These are phyloP conservation scores for Geosmithia putterillii DNA, from an alignment of 2,329 filamentous ascomycete species.

Conservation along the genomic window DNA sequence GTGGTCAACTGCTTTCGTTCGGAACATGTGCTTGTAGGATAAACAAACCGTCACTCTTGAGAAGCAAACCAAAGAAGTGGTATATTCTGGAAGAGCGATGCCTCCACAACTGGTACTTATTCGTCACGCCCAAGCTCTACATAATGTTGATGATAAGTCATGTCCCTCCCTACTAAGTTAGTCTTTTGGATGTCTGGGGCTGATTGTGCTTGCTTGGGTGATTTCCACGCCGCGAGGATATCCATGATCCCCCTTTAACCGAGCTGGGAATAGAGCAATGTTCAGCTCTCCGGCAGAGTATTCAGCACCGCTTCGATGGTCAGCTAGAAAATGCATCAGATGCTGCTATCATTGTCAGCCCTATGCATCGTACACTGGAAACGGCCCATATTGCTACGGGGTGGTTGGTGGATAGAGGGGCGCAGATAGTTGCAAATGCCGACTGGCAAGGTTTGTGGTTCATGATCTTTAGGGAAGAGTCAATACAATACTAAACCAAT, in stretches of 20 bases:
- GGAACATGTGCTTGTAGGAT: too few species aligned
- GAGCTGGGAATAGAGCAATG: conserved; percentile 37
- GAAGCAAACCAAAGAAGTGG: too few species aligned
- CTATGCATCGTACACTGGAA: conserved; percentile 54
- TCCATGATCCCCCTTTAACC: conserved; percentile 39
- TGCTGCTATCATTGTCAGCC: conserved; percentile 45
- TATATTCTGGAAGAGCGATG: too few species aligned
- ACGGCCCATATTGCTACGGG: conserved; percentile 46
- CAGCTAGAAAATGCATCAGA: conserved; percentile 14
- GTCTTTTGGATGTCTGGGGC: too few species aligned
- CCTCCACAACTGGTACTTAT: conserved; percentile 61
- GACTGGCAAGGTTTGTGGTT: conserved; percentile 48
- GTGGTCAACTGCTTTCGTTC: too few species aligned
- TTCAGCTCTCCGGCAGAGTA: conserved; percentile 24
- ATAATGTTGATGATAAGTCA: conserved; percentile 39
- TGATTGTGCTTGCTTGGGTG: conserved; percentile 11
- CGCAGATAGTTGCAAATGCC: conserved; percentile 44
- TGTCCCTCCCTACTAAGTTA: conserved; percentile 6
- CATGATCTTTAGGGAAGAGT: background rate
- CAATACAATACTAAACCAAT: background rate
- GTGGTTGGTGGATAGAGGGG: conserved; percentile 42
- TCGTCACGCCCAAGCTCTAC: conserved; percentile 70
- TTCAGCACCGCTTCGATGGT: conserved; percentile 23
- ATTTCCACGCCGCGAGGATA: conserved; percentile 27
- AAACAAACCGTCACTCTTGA: too few species aligned